A percentile compares a stretch with the other conserved stretches of the same genome.
Evolutionary conservation across 2,329 filamentous ascomycete genomes (phyloP).

Genomic region (Hymenoscyphus linearis): DNA sequence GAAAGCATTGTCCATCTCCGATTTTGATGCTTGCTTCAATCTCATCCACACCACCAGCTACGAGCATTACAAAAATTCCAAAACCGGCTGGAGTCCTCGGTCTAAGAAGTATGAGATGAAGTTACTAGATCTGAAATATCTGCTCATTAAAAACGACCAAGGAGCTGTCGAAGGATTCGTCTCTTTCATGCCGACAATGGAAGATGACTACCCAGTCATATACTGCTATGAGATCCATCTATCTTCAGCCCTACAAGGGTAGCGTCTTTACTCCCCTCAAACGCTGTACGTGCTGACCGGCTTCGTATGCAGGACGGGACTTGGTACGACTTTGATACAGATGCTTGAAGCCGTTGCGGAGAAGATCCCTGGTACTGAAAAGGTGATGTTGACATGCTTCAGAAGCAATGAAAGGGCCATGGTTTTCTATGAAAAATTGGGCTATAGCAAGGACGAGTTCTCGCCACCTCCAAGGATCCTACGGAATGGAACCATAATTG

Average conservation of each 20-base stretch:
- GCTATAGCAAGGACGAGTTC: constrained; percentile 50
- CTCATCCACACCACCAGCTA: constrained; percentile 60
- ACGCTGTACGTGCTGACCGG: constrained; percentile 5
- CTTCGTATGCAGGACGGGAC: constrained; percentile 45
- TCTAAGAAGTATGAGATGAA: constrained; percentile 65
- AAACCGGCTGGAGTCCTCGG: constrained; percentile 55
- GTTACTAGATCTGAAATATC: constrained; percentile 61
- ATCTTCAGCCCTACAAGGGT: constrained; percentile 48
- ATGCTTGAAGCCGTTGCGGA: constrained; percentile 48
- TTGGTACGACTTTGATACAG: constrained; percentile 56
- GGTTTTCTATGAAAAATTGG: constrained; percentile 56
- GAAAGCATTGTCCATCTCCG: constrained; percentile 35
- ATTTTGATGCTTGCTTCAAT: constrained; percentile 48
- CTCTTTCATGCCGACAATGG: constrained; percentile 68
- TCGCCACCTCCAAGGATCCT: constrained; percentile 50
- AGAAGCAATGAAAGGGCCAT: constrained; percentile 52
- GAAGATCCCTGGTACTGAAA: constrained; percentile 50
- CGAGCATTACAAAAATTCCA: constrained; percentile 57
- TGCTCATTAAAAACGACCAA: constrained; percentile 47
- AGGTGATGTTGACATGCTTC: constrained; percentile 73
- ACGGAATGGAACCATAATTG: constrained; percentile 47
- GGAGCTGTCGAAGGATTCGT: constrained; percentile 48
- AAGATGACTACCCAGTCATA: constrained; percentile 59
- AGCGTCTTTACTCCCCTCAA: constrained; percentile 17
- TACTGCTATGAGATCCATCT: constrained; percentile 81